These are phyloP conservation scores for Neurospora hispaniola DNA, from an alignment of 495 filamentous ascomycete genomes.

Conservation along the genomic window DNA sequence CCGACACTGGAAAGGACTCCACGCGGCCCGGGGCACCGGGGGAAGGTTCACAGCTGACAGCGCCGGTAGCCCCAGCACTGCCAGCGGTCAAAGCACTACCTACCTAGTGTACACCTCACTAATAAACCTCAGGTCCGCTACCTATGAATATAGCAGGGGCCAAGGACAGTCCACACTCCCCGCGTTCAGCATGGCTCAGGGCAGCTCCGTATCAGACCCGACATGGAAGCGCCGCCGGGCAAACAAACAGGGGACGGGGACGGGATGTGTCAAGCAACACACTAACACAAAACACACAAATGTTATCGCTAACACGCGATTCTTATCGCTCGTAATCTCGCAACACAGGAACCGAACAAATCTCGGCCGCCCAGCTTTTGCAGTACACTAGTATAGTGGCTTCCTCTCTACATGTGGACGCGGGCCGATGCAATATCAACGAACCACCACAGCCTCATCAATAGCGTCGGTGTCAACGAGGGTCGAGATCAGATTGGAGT, in stretches of 20 bases:
- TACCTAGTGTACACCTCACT: not conserved
- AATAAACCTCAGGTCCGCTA: not conserved
- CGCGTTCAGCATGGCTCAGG: not conserved
- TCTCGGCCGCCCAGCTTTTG: not conserved
- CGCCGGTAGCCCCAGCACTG: not conserved
- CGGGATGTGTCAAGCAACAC: not conserved
- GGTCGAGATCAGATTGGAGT: not conserved
- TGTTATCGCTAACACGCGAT: not conserved
- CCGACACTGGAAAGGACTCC: not conserved
- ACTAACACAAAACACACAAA: not conserved
- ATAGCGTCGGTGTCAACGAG: not conserved
- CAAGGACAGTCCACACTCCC: not conserved
- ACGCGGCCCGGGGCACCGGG: not conserved
- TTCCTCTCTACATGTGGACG: no score
- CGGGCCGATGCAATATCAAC: not conserved
- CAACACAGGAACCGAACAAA: not conserved
- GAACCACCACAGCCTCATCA: not conserved
- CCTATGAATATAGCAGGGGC: not conserved
- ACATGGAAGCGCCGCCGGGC: not conserved
- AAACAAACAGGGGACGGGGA: not conserved
- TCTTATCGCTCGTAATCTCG: not conserved
- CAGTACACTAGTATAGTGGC: no score
- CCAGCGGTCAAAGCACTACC: not conserved
- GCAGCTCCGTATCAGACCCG: not conserved
- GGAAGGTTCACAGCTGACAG: not conserved